phyloP scores from a whole-genome alignment of 2,329 filamentous ascomycete species.

The Fusarium buharicum region DNA sequence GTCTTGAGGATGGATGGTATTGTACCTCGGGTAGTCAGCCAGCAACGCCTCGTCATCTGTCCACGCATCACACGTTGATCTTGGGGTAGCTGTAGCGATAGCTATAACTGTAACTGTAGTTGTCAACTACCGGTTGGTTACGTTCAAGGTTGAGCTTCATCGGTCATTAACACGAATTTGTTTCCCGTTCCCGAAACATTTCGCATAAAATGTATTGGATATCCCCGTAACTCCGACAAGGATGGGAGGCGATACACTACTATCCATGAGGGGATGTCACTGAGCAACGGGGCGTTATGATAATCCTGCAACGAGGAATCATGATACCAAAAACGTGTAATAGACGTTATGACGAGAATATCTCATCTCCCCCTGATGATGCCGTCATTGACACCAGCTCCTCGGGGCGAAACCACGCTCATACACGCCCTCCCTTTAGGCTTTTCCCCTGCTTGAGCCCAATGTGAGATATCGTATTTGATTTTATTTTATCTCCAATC shows the following conservation, averaged over 20 bases:
- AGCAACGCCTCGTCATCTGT: constrained; percentile 35
- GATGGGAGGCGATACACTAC: background rate
- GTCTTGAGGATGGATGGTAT: too few relatives aligned
- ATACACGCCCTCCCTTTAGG: constrained; percentile 8
- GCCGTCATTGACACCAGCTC: constrained; percentile 23
- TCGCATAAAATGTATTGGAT: background rate
- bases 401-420: constrained; percentile 1
- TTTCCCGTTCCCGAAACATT: background rate
- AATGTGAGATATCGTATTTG: constrained; percentile 5
- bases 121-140: background rate
- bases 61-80: constrained; percentile 6
- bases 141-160: background rate
- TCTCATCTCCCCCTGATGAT: constrained; percentile 11
- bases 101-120: background rate
- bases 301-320: constrained; percentile 9
- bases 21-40: too few relatives aligned
- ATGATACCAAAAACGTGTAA: constrained; percentile 12
- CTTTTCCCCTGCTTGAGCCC: background rate
- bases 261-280: constrained; percentile 14
- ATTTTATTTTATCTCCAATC: constrained; percentile 1
- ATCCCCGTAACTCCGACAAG: background rate
- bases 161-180: background rate
- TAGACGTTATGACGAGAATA: constrained; percentile 8
- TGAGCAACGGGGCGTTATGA: constrained; percentile 11
- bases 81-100: constrained; percentile 9